Evolutionary conservation across 768 basidiomycete genomes (phyloP), one percentile per base, ranked within the genome.

Genomic region (Mycena crocata): DNA sequence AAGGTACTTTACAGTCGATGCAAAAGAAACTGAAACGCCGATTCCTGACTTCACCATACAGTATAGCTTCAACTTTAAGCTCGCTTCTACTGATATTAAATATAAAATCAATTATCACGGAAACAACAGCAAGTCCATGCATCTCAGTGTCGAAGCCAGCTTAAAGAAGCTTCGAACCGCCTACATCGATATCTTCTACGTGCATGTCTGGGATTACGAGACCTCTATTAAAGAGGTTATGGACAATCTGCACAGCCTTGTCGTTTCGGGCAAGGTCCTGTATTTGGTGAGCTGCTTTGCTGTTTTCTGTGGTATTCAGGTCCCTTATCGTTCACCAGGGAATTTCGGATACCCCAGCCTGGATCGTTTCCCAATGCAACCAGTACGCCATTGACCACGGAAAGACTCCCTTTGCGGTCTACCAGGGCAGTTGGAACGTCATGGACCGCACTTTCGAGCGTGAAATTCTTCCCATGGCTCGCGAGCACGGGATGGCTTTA

Each of bases 221-320:
- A 83, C 82, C 24, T 75, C 78, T 7, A 76, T 87, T 45, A 78
- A 81, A 62, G 86, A 88, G 71, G 73, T 87, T 56, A 85, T 87
- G 84, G 79, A 82, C 52, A 72, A 75, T 31, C 73, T 88, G 26
- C 82, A 87, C 66, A 75, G 78, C 26, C 74, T 87, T 37, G 83
- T 87, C 57, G 73, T 71, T 10, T 54, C 72, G 12, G 82, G 86
- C n/a, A 86, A 87, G 71, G 82, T 86, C 8, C 71, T 81, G 6
- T 82, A 82, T 67, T 64, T 72, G 64, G 70, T 68, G 39, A 17
- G 61, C 57, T 17, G 52, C 39, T 40, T n/a, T n/a, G n/a, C n/a
- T 17, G 24, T 17, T 56, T 51, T 30, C 49, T 40, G 32, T 31
- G 30, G 12, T 0, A 40, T 45, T n/a, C 37, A 23, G 14, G n/a